Evolutionary conservation across 768 basidiomycete species (phyloP).

Genomic region (Tricholoma bakamatsutake): DNA sequence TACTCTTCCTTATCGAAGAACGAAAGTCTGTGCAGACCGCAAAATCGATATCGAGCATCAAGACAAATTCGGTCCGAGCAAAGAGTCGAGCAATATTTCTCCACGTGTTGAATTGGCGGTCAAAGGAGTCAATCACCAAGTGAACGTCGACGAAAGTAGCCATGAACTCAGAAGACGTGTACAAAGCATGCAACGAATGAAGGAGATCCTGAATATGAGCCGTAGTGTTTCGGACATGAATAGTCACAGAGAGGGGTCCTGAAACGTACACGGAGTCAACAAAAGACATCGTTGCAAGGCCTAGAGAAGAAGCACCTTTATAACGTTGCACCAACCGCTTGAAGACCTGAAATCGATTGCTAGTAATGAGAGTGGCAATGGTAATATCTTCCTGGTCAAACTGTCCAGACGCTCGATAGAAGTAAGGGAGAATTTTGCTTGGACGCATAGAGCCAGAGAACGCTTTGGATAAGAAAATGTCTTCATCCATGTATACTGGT

Average conservation of each 20-base stretch:
- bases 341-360: conserved; percentile 70
- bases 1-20: conserved; percentile 41
- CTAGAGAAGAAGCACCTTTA: conserved; percentile 40
- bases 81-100: conserved; percentile 82
- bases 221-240: conserved; percentile 60
- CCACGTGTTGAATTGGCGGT: conserved; percentile 88
- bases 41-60: conserved; percentile 93
- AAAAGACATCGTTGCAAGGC: background rate
- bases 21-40: conserved; percentile 79
- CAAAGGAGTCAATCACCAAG: conserved; percentile 75
- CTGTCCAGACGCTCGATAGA: conserved; percentile 57
- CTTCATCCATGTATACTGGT: conserved; percentile 36
- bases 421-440: conserved; percentile 74
- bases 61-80: conserved; percentile 76
- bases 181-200: conserved; percentile 57
- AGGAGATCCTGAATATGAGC: conserved; percentile 45
- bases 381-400: conserved; percentile 69
- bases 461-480: conserved; percentile 59
- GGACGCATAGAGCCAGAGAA: conserved; percentile 68
- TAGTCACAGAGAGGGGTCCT: conserved; percentile 84
- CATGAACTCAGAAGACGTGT: conserved; percentile 63
- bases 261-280: background rate
- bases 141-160: conserved; percentile 75
- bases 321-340: conserved; percentile 70
- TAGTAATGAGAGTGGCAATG: conserved; percentile 80